Evolutionary conservation across 2,329 filamentous ascomycete species (phyloP).

Genomic region (Coniochaeta sp.): DNA sequence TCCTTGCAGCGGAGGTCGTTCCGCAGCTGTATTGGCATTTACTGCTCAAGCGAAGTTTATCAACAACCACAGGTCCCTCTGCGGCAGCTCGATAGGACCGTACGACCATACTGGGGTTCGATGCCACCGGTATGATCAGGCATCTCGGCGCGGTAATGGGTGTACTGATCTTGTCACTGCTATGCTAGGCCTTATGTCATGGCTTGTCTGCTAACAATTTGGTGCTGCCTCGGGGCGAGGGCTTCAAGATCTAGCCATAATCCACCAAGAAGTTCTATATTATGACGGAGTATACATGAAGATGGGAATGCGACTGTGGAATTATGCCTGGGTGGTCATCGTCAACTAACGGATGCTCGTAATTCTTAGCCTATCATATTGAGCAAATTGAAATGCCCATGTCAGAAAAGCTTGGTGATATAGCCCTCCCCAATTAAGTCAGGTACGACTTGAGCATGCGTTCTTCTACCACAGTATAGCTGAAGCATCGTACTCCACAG

Average conservation of each 20-base stretch:
- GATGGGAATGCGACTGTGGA: too few species aligned
- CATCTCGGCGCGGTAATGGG: neutral
- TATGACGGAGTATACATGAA: too few species aligned
- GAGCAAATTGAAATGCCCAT: neutral
- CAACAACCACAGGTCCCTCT: neutral
- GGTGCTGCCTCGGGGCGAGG: too few species aligned
- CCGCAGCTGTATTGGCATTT: neutral
- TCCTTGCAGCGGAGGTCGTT: neutral
- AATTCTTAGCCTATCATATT: neutral
- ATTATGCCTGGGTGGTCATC: too few species aligned
- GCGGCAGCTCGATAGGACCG: neutral
- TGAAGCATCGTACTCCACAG: neutral
- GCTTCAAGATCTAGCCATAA: neutral
- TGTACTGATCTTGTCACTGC: too few species aligned
- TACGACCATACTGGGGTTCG: neutral
- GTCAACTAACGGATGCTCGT: too few species aligned
- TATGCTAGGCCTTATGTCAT: too few species aligned
- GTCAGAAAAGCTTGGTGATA: neutral
- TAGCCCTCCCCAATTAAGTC: neutral
- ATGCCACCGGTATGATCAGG: neutral
- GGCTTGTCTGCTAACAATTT: too few species aligned
- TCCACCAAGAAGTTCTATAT: too few species aligned
- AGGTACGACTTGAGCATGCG: neutral
- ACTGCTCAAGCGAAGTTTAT: neutral
- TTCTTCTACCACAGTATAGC: neutral